Conservation (phyloP, 2,329 filamentous ascomycete genomes). For the Beauveria medogensis region DNA sequence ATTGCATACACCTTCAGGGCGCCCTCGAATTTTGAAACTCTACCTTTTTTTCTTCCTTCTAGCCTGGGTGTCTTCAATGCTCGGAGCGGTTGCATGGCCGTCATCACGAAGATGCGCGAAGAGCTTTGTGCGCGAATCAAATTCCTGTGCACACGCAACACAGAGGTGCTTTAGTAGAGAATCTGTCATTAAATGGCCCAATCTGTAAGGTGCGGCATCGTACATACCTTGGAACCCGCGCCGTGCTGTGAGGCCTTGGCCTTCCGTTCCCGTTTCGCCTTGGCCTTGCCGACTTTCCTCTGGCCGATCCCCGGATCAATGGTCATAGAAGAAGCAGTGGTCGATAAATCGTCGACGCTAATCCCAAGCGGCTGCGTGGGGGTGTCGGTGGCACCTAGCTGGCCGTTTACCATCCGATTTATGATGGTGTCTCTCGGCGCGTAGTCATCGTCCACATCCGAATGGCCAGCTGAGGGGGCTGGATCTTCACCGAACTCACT, state of each 20-base stretch:
- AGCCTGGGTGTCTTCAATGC: not conserved
- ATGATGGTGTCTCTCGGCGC: slow-evolving; percentile 37
- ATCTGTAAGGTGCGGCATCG: not conserved
- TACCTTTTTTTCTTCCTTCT: not conserved
- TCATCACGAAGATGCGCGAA: slow-evolving; percentile 65
- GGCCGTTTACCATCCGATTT: slow-evolving; percentile 25
- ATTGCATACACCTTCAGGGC: not conserved
- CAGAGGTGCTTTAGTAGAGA: slow-evolving; percentile 30
- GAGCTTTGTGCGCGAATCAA: slow-evolving; percentile 58
- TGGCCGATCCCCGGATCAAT: slow-evolving; percentile 18
- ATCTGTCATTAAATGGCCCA: not conserved
- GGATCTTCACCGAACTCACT: not conserved
- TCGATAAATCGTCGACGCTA: slow-evolving; percentile 11
- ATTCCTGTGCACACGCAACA: slow-evolving; percentile 35
- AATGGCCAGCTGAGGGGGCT: not conserved
- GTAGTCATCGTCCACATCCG: slow-evolving; percentile 32
- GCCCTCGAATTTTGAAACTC: not conserved
- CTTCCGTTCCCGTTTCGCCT: slow-evolving; percentile 42
- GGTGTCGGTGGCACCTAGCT: too few species aligned
- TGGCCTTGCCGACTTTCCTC: slow-evolving; percentile 43
- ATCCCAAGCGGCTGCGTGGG: not conserved
- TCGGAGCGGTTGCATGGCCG: slow-evolving; percentile 48
- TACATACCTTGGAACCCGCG: slow-evolving; percentile 25
- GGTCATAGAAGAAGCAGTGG: slow-evolving; percentile 17
- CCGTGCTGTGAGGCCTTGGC: slow-evolving; percentile 29